Evolutionary conservation across 768 basidiomycete species (phyloP), one percentile per base, ranked within the genome.

Genomic region (Kwoniella mangroviensis): DNA sequence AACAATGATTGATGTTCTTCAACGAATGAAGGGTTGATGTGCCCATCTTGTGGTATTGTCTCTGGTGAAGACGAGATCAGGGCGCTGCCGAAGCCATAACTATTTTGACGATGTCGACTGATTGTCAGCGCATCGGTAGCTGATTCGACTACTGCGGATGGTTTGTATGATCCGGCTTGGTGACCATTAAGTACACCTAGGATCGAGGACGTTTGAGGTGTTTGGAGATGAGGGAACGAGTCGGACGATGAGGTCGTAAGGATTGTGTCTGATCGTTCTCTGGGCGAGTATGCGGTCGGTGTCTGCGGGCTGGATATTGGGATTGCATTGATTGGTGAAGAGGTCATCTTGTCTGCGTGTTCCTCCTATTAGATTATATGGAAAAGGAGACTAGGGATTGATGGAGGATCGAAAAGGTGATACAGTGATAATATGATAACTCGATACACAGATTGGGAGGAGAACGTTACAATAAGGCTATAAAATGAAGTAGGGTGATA

Each of bases 221-320:
- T 72, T 26, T 68, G 71, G 10, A 59, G 55, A 21, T 53, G 42
- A 22, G 67, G 71, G 17, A 60, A 59, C 2, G 71, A 72, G 26
- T 61, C 41, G 10, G 71, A 58, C 24, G 71, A 72, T 13, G 70
- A 71, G 19, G 70, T 72, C 12, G 71, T 68, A n/a, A 51, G 41
- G 17, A 68, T 62, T 3, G 71, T 72, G 15, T 72, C 64, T 49
- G 65, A 71, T 26, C 70, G 34, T 7, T 51, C 56, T 28, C 70
- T 60, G 26, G 54, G 17, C 12, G 65, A 58, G 34, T 34, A 4
- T 13, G 26, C 43, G n/a, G 56, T 12, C 5, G 54, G 54, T 19
- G 60, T 69, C 24, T 26, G 60, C 11, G 43, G 61, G 34, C 34
- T 34, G 34, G 6, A 34, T 34, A 34, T 49, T 21, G 22, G 26